phyloP scores from a whole-genome alignment of 1,284 basidiomycete species.

The Malassezia pachydermatis region DNA sequence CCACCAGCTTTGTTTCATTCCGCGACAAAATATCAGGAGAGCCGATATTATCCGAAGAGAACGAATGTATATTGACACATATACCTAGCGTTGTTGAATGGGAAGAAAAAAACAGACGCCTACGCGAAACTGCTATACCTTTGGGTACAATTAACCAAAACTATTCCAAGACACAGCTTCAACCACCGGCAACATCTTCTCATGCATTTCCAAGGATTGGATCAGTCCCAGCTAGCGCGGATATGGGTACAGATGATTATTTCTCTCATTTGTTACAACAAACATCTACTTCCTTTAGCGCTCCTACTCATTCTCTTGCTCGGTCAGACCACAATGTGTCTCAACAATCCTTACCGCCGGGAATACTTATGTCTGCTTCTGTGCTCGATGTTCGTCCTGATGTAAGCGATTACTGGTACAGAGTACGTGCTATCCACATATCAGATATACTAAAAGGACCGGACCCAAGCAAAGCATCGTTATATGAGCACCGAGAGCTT shows the following conservation, averaged over 20 bases:
- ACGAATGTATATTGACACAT: constrained; percentile 50
- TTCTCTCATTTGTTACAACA: too few relatives aligned
- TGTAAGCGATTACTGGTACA: constrained; percentile 94
- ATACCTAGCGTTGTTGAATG: constrained; percentile 92
- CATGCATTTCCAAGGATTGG: background rate
- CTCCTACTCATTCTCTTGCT: background rate
- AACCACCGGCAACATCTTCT: background rate
- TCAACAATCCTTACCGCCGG: constrained; percentile 45
- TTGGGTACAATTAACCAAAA: constrained; percentile 65
- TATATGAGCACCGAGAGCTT: constrained; percentile 56
- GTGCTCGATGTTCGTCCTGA: constrained; percentile 95
- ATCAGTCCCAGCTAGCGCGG: background rate
- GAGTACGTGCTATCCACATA: constrained; percentile 69
- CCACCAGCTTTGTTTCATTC: constrained; percentile 89
- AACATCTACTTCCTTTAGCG: too few relatives aligned
- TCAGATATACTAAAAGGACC: constrained; percentile 22
- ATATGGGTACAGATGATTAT: constrained; percentile 1
- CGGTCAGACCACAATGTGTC: background rate
- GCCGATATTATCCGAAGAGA: constrained; percentile 58
- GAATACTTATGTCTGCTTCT: constrained; percentile 70
- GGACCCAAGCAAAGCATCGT: constrained; percentile 9
- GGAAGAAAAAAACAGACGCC: constrained; percentile 87
- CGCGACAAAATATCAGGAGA: constrained; percentile 72
- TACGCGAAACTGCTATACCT: constrained; percentile 90
- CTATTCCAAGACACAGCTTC: background rate